phyloP scores from a whole-genome alignment of 495 filamentous ascomycete species.

The Trypethelium eluteriae region DNA sequence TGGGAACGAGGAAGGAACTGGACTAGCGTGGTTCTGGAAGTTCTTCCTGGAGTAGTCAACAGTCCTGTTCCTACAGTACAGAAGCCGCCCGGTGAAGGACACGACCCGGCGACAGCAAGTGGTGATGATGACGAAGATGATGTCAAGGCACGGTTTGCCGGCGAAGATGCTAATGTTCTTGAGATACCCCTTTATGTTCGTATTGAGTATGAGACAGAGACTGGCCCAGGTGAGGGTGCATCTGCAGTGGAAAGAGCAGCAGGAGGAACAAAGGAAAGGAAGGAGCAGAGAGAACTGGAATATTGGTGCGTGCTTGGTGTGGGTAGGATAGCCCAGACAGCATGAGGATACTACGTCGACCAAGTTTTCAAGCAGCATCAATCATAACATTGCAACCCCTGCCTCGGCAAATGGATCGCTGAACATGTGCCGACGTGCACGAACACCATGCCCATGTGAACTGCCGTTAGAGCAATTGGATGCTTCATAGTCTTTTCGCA shows the following conservation, averaged over 20 bases:
- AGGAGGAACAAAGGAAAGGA: slow-evolving; percentile 44
- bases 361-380: too few relatives aligned
- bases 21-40: slow-evolving; percentile 85
- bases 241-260: slow-evolving; percentile 39
- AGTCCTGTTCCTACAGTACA: slow-evolving; percentile 14
- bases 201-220: slow-evolving; percentile 83
- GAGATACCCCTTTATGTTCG: slow-evolving; percentile 93
- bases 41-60: slow-evolving; percentile 56
- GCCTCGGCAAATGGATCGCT: too few relatives aligned
- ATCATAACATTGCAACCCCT: too few relatives aligned
- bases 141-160: slow-evolving; percentile 35
- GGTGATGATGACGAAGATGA: slow-evolving; percentile 20
- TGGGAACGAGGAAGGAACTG: slow-evolving; percentile 94
- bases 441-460: too few relatives aligned
- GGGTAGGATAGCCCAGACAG: slow-evolving; percentile 54
- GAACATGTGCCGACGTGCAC: too few relatives aligned
- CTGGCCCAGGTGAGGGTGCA: slow-evolving; percentile 55
- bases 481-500: too few relatives aligned
- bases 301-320: slow-evolving; percentile 93
- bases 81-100: slow-evolving; percentile 12
- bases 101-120: neutral
- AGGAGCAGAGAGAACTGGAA: slow-evolving; percentile 70
- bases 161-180: slow-evolving; percentile 76
- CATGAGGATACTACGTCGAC: neutral
- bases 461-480: too few relatives aligned